phyloP scores from a whole-genome alignment of 2,329 filamentous ascomycete genomes.

The Fusarium torreyae region DNA sequence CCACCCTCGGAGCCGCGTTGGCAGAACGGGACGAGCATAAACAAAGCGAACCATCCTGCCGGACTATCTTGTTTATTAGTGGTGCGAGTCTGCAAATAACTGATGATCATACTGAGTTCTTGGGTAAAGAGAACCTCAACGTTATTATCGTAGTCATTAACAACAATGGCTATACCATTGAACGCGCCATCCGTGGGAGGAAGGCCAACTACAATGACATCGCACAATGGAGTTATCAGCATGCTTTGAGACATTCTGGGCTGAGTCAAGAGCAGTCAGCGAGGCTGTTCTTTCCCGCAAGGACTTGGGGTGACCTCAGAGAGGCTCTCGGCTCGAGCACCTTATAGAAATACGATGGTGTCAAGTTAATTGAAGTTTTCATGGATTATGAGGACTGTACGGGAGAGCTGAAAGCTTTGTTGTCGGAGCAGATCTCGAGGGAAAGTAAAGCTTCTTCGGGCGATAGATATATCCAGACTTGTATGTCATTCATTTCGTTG shows the following conservation, averaged over 20 bases:
- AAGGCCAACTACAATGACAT: constrained; percentile 25
- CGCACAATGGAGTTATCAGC: constrained; percentile 18
- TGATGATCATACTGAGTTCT: constrained; percentile 2
- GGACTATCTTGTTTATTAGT: constrained; percentile 21
- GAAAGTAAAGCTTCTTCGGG: neutral
- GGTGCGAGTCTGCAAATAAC: constrained; percentile 26
- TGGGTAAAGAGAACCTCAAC: constrained; percentile 16
- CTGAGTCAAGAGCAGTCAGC: neutral
- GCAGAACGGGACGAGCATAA: constrained; percentile 3
- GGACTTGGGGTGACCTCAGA: constrained; percentile 7
- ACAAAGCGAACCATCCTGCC: neutral
- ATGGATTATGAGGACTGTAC: constrained; percentile 29
- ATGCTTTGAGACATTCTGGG: constrained; percentile 19
- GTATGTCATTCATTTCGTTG: too few species aligned
- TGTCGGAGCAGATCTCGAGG: neutral
- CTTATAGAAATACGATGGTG: neutral
- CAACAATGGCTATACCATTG: constrained; percentile 27
- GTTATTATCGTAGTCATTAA: constrained; percentile 25
- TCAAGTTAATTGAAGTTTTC: constrained; percentile 20
- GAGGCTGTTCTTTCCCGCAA: constrained; percentile 4
- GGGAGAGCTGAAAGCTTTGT: constrained; percentile 5
- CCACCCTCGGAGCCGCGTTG: constrained; percentile 18
- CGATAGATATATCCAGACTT: too few species aligned
- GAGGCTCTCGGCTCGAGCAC: constrained; percentile 1
- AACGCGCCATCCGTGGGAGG: constrained; percentile 22